Evolutionary conservation across 768 basidiomycete genomes (phyloP), one percentile per base, ranked within the genome.

Genomic region (Leccinum olivaceopallidum): DNA sequence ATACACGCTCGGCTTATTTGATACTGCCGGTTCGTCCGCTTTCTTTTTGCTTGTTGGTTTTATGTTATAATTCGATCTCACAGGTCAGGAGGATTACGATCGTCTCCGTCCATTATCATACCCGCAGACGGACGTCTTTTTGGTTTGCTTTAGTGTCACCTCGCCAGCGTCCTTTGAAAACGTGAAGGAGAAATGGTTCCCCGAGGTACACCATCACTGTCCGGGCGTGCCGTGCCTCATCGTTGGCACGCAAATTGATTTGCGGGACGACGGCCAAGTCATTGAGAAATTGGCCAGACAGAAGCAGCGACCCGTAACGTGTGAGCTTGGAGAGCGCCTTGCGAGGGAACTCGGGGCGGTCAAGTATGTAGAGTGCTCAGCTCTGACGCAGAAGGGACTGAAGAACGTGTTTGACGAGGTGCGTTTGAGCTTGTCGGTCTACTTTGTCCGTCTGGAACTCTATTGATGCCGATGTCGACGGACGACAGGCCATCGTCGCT

Each of bases 131-230:
- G 97, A 99, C 71, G 97, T 98, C 60, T 98, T 99, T 85, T 83
- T 99, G 60, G 96, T 99, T 67, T 99, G 97, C 79, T 99, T 98
- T 83, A 95, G 93, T 72, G 97, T 99, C 68, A 98, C 96, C 47
- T 95, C 92, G 10, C 97, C 96, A 4, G 96, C 97, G 30, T 96
- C 94, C 53, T 99, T 98, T 73, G 97, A 99, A 78, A 98, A 99
- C 89, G 96, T 99, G 71, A 98, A 97, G 85, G 97, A 99, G 80
- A 99, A 99, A 76, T 99, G 97, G 97, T 97, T 98, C 85, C 97
- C 97, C 6, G 97, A 99, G 80, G 96, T 99, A 57, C 95, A 95
- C 75, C 97, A 98, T 75, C 97, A 99, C 73, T 99, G 97, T 83
- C 97, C 97, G 16, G 96, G 97, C 54, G 96, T 98, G 60, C 95